phyloP scores from a whole-genome alignment of 305 asterid genomes.

The Fraxinus dipetala region DNA sequence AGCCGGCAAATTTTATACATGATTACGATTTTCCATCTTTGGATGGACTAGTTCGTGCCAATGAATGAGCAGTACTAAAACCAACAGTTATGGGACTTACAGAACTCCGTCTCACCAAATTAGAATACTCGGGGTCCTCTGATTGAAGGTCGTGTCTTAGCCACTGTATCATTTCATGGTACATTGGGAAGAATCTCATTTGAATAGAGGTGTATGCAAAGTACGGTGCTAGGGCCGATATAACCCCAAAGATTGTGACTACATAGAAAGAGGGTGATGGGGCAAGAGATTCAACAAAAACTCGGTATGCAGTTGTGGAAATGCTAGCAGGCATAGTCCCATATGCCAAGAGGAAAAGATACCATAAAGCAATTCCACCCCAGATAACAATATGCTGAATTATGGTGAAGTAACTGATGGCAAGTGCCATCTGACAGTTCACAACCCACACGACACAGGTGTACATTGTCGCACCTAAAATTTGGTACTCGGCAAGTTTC shows the following conservation, averaged over 20 bases:
- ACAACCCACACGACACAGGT: conserved; percentile 88
- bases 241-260: conserved; percentile 49
- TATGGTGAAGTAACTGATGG: conserved; percentile 77
- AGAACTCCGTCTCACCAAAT: conserved; percentile 64
- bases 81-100: conserved; percentile 72
- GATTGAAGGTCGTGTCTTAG: conserved; percentile 64
- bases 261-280: conserved; percentile 64
- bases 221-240: conserved; percentile 75
- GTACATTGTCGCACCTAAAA: conserved; percentile 80
- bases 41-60: conserved; percentile 58
- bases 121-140: conserved; percentile 71
- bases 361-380: conserved; percentile 92
- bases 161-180: conserved; percentile 90
- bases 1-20: conserved; percentile 18
- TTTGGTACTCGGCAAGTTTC: conserved; percentile 52
- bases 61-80: conserved; percentile 64
- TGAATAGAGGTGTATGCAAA: conserved; percentile 55
- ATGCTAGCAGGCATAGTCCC: conserved; percentile 52
- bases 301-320: conserved; percentile 64
- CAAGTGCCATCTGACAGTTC: conserved; percentile 80
- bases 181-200: conserved; percentile 85
- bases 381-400: conserved; percentile 79
- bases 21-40: conserved; percentile 19
- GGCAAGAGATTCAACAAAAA: conserved; percentile 69
- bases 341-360: conserved; percentile 66